A percentile compares a stretch with the other conserved stretches of the same genome.
phyloP scores from a whole-genome alignment of 73 alveolate genomes.

The Diophrys sp. region DNA sequence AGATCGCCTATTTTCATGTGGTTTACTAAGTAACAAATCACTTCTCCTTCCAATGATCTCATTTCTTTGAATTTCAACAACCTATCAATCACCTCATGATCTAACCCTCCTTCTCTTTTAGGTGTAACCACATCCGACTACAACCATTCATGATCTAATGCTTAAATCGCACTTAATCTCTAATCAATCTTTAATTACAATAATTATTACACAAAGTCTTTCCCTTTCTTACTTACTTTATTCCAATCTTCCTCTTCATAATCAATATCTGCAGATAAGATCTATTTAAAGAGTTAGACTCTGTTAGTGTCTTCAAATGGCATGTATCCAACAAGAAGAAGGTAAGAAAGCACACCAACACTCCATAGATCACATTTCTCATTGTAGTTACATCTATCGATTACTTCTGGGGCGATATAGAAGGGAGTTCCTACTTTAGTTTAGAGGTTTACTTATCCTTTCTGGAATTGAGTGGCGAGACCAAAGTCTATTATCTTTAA shows the following conservation, averaged over 20 bases:
- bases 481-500: slow-evolving; percentile 9
- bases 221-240: slow-evolving; percentile 13
- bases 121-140: not conserved
- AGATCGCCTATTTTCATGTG: no score
- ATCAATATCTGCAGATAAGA: slow-evolving; percentile 48
- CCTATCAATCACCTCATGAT: not conserved
- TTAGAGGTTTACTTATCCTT: not conserved
- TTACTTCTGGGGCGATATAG: slow-evolving; percentile 79
- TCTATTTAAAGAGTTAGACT: slow-evolving; percentile 50
- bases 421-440: slow-evolving; percentile 60
- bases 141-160: slow-evolving; percentile 44
- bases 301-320: slow-evolving; percentile 70
- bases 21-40: not conserved
- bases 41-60: not conserved
- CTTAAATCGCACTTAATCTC: slow-evolving; percentile 30
- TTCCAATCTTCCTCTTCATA: slow-evolving; percentile 32
- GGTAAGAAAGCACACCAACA: slow-evolving; percentile 66
- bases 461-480: not conserved
- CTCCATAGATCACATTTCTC: slow-evolving; percentile 75
- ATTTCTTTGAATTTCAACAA: not conserved
- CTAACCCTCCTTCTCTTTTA: not conserved
- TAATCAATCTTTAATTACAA: slow-evolving; percentile 11
- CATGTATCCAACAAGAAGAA: slow-evolving; percentile 68
- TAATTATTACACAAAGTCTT: slow-evolving; percentile 23
- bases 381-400: slow-evolving; percentile 53